Conservation (phyloP, 139 green algal genomes). For the Gonium pectorale region DNA sequence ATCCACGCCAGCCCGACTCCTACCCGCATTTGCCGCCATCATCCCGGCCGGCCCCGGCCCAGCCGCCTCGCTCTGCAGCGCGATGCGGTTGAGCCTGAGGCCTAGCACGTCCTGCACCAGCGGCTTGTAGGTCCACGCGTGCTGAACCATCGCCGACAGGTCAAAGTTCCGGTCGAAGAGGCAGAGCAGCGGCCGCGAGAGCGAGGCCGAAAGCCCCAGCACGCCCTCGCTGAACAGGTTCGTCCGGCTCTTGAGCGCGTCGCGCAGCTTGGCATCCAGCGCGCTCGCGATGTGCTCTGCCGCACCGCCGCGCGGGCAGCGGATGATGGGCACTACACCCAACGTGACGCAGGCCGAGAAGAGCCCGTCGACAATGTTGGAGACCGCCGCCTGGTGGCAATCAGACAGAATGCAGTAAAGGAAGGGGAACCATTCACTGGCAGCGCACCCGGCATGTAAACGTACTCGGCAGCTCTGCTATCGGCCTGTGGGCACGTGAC, state of each 20-base stretch:
- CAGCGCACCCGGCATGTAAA: too few relatives aligned
- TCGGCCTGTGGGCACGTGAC: too few relatives aligned
- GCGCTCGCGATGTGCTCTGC: conserved; percentile 92
- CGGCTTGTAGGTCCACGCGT: conserved; percentile 97
- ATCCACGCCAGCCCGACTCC: too few relatives aligned
- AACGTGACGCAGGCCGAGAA: conserved; percentile 92
- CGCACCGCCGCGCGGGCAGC: conserved; percentile 88
- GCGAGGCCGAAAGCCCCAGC: conserved; percentile 64
- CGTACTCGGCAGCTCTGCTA: too few relatives aligned
- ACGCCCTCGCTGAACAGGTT: conserved; percentile 84
- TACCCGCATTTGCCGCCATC: conserved; percentile 1
- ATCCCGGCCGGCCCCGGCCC: conserved; percentile 30
- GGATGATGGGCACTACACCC: conserved; percentile 94
- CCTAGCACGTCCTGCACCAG: conserved; percentile 95
- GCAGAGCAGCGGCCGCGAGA: conserved; percentile 92
- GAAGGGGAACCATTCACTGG: too few relatives aligned
- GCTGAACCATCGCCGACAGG: conserved; percentile 88
- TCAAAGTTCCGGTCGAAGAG: conserved; percentile 99
- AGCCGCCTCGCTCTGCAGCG: conserved; percentile 55
- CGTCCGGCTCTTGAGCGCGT: conserved; percentile 78
- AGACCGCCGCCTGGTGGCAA: conserved; percentile 67
- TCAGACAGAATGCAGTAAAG: too few relatives aligned
- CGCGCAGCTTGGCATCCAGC: conserved; percentile 85
- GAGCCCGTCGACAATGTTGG: conserved; percentile 90
- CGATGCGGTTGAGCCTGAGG: conserved; percentile 92